Evolutionary conservation across 2,329 filamentous ascomycete species (phyloP), one percentile per base, ranked within the genome.

Genomic region (Pyrenophora tritici-repentis): DNA sequence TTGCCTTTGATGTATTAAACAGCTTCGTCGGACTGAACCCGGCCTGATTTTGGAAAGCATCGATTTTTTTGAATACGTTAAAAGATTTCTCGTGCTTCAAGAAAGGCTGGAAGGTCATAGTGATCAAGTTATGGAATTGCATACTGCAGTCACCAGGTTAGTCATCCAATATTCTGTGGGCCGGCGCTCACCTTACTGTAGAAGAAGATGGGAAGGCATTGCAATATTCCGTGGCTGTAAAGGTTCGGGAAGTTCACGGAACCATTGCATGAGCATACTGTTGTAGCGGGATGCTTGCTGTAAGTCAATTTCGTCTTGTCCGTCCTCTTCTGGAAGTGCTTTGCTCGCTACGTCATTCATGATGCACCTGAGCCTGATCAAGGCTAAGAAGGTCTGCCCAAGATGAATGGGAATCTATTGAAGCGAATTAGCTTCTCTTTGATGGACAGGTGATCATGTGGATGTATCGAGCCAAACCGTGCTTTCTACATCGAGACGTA

Each of bases 311-410:
- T 13, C 35, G 38, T n/a, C 20, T 6, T 33, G 18, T 31, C 29
- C 45, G 5, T 42, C n/a, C 12, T 47, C 20, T n/a, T 37, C 14
- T 20, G 29, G 42, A 17, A 36, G 32, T 18, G 35, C 48, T 24
- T 37, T 51, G 20, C 48, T 29, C 8, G 45, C 38, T 29, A 51
- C 47, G 31, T 51, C 48, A 14, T 46, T 40, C 48, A 51, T 51
- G 35, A 51, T 35, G 14, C 5, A 29, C 24, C 41, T 22, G 24
- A 50, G 43, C 31, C 42, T 37, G n/a, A 37, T 42, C 10, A 47
- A 31, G 10, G 43, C 38, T 14, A 52, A 22, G 18, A 47, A 52
- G 4, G 43, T 47, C 17, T 47, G 20, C 6, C 49, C 49, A 1
- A 47, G 38, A 14, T 47, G 16, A 29, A 42, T 42, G 3, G 49